Conservation (phyloP, 1,284 basidiomycete species). For the Coniophora puteana region DNA sequence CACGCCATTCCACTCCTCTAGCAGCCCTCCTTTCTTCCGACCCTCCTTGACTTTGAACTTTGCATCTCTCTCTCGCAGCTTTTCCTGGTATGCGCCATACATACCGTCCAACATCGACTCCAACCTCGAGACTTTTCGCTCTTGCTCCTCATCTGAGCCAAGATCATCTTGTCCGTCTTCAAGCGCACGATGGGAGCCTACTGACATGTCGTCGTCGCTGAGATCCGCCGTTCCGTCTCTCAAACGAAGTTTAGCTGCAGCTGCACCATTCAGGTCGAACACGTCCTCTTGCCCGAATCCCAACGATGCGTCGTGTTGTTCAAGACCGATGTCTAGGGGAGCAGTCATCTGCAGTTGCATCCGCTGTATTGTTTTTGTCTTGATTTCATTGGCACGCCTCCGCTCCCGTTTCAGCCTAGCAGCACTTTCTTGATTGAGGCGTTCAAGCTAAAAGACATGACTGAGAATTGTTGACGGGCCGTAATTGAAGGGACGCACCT, state of each 20-base stretch:
- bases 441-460: constrained; percentile 60
- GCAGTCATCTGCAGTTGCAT: constrained; percentile 98
- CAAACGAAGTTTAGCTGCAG: constrained; percentile 44
- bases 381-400: constrained; percentile 87
- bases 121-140: constrained; percentile 59
- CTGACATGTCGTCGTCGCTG: constrained; percentile 46
- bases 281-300: constrained; percentile 75
- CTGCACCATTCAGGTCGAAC: constrained; percentile 76
- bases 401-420: constrained; percentile 80
- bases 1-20: constrained; percentile 80
- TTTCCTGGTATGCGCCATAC: constrained; percentile 86
- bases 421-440: constrained; percentile 76
- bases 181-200: constrained; percentile 30
- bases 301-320: constrained; percentile 74
- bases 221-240: constrained; percentile 42
- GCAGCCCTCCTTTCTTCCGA: constrained; percentile 69
- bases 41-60: constrained; percentile 90
- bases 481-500: constrained; percentile 46
- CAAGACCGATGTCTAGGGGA: constrained; percentile 92
- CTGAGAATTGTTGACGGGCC: constrained; percentile 2
- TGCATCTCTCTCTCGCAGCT: constrained; percentile 81
- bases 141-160: constrained; percentile 70
- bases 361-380: constrained; percentile 84
- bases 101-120: constrained; percentile 87
- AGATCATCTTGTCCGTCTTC: constrained; percentile 48